These are phyloP conservation scores for Chytriomyces confervae DNA, from an alignment of 192 early-diverging fungal genomes.

Conservation along the genomic window DNA sequence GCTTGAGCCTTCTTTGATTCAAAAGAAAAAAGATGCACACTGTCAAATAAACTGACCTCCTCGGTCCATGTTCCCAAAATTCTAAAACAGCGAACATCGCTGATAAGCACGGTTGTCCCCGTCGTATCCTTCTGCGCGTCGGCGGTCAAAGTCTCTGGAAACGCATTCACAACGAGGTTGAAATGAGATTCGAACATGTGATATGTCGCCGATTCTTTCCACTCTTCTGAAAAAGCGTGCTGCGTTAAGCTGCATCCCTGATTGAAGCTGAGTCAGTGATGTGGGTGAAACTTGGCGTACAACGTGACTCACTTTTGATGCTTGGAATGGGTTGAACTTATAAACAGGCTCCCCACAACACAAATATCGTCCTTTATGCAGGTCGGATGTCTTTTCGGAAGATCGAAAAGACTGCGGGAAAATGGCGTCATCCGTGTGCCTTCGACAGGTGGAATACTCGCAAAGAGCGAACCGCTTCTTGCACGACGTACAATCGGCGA, in stretches of 20 bases:
- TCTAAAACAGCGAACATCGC: slow-evolving; percentile 19
- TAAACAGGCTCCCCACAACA: slow-evolving; percentile 42
- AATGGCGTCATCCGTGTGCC: slow-evolving; percentile 26
- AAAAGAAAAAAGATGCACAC: not conserved
- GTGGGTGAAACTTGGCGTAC: not conserved
- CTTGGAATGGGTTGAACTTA: slow-evolving; percentile 41
- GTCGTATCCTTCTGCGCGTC: not conserved
- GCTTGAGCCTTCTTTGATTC: not conserved
- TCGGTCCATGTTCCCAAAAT: slow-evolving; percentile 14
- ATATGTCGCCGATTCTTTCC: not conserved
- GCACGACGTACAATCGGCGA: slow-evolving; percentile 39
- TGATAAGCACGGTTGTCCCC: slow-evolving; percentile 2
- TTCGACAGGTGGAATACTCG: slow-evolving; percentile 31
- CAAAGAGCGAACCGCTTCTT: slow-evolving; percentile 29
- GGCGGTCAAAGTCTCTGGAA: not conserved
- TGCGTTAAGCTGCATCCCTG: slow-evolving; percentile 15
- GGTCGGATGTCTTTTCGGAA: slow-evolving; percentile 5
- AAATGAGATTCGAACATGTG: slow-evolving; percentile 8
- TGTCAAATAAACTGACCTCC: not conserved
- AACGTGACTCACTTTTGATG: slow-evolving; percentile 22
- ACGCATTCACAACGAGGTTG: not conserved
- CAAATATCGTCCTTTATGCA: slow-evolving; percentile 25
- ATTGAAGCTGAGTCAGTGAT: not conserved
- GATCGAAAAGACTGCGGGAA: slow-evolving; percentile 4
- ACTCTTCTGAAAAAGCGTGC: not conserved